A percentile compares a stretch with the other conserved stretches of the same genome.
phyloP scores from a whole-genome alignment of 331 rosid genomes.

The Pyrus hybrid region DNA sequence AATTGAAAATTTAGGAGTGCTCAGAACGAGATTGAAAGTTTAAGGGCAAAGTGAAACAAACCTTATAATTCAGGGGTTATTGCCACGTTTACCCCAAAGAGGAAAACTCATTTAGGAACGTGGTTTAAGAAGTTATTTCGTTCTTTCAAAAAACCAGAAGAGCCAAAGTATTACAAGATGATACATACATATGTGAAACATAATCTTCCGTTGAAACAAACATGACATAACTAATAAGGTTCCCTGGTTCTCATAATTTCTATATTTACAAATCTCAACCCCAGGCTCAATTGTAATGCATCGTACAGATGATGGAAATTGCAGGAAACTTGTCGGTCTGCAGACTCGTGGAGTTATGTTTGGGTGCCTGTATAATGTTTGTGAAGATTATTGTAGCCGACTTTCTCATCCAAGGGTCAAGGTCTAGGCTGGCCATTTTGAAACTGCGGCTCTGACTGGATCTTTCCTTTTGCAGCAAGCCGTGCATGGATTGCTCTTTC shows the following conservation, averaged over 20 bases:
- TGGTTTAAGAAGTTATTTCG: neutral
- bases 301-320: neutral
- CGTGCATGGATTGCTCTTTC: conserved; percentile 36
- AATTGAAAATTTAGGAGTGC: neutral
- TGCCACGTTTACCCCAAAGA: too few relatives aligned
- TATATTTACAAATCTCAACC: conserved; percentile 12
- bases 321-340: neutral
- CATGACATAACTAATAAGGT: neutral
- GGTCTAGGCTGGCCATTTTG: conserved; percentile 69
- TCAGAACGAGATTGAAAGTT: neutral
- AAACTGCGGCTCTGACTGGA: conserved; percentile 36
- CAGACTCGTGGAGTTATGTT: neutral
- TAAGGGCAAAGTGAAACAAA: too few relatives aligned
- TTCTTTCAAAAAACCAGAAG: neutral
- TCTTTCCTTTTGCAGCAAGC: conserved; percentile 44
- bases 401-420: conserved; percentile 20
- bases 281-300: neutral
- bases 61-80: too few relatives aligned
- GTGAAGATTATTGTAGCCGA: neutral
- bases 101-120: too few relatives aligned
- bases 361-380: neutral
- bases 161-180: neutral
- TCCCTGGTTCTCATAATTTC: neutral
- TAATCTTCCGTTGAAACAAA: neutral
- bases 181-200: neutral